Evolutionary conservation across 345 rosid species (phyloP).

Genomic region (rapeseed (Brassica napus)): DNA sequence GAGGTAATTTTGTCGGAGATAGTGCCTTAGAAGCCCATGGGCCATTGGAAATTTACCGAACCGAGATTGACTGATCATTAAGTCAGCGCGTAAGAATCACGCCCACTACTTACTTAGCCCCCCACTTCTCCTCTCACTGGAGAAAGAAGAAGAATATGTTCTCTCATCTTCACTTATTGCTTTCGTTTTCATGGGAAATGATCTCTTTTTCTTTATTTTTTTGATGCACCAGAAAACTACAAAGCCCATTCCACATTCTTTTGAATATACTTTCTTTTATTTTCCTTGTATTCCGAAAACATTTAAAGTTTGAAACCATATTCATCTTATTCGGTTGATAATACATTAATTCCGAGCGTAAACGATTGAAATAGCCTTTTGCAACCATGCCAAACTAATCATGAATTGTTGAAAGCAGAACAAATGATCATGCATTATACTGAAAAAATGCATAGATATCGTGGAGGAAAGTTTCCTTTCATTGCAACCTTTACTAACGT

Average conservation of each 20-base stretch:
- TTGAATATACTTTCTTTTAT: constrained; percentile 31
- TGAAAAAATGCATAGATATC: background rate
- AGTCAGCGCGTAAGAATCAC: constrained; percentile 60
- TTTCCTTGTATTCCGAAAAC: background rate
- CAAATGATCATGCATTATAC: background rate
- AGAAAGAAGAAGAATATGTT: constrained; percentile 61
- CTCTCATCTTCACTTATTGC: constrained; percentile 43
- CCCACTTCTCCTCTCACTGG: constrained; percentile 4
- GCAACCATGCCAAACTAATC: background rate
- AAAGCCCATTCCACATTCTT: constrained; percentile 23
- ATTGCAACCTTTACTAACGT: constrained; percentile 23
- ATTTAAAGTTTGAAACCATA: background rate
- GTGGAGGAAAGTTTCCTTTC: constrained; percentile 15
- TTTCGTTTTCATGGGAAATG: constrained; percentile 25
- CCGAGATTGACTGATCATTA: constrained; percentile 36
- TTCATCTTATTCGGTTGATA: background rate
- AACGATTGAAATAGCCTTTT: background rate
- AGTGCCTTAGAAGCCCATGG: constrained; percentile 32
- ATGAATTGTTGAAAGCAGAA: background rate
- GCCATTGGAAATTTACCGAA: constrained; percentile 31
- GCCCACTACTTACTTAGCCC: constrained; percentile 46
- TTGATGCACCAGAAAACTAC: background rate
- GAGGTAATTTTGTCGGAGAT: constrained; percentile 54
- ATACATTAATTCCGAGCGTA: background rate
- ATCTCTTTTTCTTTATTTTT: background rate